Conservation (phyloP, 2,329 filamentous ascomycete genomes). For the Piedraia hortae region DNA sequence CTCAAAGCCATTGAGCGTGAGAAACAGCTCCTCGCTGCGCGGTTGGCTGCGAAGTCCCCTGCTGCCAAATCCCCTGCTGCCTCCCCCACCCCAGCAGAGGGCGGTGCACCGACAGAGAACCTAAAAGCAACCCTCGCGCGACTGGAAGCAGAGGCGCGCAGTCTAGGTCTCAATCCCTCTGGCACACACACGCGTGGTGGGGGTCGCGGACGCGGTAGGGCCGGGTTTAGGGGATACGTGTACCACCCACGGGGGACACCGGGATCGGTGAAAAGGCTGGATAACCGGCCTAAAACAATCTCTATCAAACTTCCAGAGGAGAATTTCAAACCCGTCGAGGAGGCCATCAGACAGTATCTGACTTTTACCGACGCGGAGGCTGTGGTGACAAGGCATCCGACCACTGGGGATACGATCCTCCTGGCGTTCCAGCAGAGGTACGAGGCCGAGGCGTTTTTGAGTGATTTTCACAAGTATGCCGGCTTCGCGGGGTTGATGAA, state of each 20-base stretch:
- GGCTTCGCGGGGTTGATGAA: slow-evolving; percentile 19
- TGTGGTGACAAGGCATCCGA: slow-evolving; percentile 15
- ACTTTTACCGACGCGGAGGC: slow-evolving; percentile 10
- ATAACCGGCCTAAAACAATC: slow-evolving; percentile 47
- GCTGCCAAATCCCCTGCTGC: slow-evolving; percentile 10
- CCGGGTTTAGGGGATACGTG: slow-evolving; percentile 10
- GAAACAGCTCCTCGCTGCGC: slow-evolving; percentile 31
- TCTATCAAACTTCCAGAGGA: slow-evolving; percentile 25
- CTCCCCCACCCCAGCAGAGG: slow-evolving; percentile 4
- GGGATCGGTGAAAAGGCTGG: slow-evolving; percentile 38
- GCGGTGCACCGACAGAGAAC: slow-evolving; percentile 27
- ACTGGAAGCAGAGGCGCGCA: slow-evolving; percentile 44
- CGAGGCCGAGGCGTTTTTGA: slow-evolving; percentile 32
- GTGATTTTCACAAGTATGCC: slow-evolving; percentile 3
- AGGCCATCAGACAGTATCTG: slow-evolving; percentile 42
- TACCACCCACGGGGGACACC: too few species aligned
- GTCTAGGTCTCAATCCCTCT: slow-evolving; percentile 35
- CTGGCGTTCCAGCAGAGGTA: slow-evolving; percentile 19
- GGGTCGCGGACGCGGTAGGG: slow-evolving; percentile 15
- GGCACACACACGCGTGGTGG: slow-evolving; percentile 11
- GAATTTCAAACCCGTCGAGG: slow-evolving; percentile 38
- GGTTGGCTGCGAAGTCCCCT: slow-evolving; percentile 30
- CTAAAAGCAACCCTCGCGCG: slow-evolving; percentile 44
- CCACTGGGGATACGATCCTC: slow-evolving; percentile 14
- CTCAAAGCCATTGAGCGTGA: slow-evolving; percentile 37